Evolutionary conservation across 2,329 filamentous ascomycete genomes (phyloP).

Genomic region (Bretziella fagacearum): DNA sequence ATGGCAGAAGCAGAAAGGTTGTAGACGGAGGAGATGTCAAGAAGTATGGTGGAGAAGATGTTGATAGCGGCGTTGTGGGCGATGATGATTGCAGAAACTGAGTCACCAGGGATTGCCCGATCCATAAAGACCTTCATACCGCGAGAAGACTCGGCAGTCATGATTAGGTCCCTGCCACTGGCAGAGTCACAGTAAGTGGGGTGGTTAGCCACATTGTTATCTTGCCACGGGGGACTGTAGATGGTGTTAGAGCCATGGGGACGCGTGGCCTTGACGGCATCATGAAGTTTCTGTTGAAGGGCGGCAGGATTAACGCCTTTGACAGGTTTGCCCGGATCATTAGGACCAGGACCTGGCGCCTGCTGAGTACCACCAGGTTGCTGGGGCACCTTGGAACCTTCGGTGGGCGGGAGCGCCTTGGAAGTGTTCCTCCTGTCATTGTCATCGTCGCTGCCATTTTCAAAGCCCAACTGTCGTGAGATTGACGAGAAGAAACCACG

Average conservation of each 20-base stretch:
- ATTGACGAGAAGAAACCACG: conserved; percentile 52
- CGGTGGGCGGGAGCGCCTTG: background rate
- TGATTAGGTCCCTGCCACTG: conserved; percentile 54
- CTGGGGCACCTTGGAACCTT: no score
- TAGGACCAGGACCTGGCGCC: background rate
- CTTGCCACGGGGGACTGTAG: conserved; percentile 56
- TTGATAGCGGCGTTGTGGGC: conserved; percentile 46
- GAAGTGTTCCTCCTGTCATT: conserved; percentile 19
- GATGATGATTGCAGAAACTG: conserved; percentile 37
- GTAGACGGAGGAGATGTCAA: conserved; percentile 57
- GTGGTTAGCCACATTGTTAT: conserved; percentile 55
- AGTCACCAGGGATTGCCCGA: conserved; percentile 28
- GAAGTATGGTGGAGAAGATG: conserved; percentile 50
- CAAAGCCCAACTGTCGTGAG: conserved; percentile 50
- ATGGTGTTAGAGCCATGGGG: conserved; percentile 56
- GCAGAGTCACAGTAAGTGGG: conserved; percentile 72
- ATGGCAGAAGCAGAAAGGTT: conserved; percentile 49
- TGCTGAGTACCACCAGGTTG: conserved; percentile 22
- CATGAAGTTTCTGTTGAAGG: conserved; percentile 54
- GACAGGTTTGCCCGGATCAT: background rate
- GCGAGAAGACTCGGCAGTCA: conserved; percentile 51
- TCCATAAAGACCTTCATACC: conserved; percentile 60
- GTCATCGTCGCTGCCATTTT: conserved; percentile 29
- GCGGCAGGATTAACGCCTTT: conserved; percentile 36
- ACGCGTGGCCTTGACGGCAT: conserved; percentile 62